Evolutionary conservation across 768 basidiomycete species (phyloP).

Genomic region (Cystobasidium ongulense): DNA sequence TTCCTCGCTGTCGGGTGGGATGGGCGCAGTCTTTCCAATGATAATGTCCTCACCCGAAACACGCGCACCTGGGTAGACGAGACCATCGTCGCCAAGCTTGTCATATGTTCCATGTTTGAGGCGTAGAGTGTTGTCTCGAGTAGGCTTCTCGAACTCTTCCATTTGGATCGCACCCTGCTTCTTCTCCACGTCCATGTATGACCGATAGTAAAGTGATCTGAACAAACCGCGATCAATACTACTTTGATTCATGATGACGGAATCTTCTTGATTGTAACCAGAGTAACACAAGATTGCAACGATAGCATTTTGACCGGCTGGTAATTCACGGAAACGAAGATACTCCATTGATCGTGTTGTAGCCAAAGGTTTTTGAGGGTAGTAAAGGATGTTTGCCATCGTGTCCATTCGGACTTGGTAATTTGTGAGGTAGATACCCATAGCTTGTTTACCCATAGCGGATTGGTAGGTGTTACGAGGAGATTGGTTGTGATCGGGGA

Average conservation of each 20-base stretch:
- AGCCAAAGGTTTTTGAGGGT: constrained; percentile 96
- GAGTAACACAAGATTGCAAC: constrained; percentile 98
- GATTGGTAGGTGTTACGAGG: constrained; percentile 99
- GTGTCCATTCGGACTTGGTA: constrained; percentile 99
- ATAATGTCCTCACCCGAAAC: constrained; percentile 97
- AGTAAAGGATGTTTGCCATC: constrained; percentile 98
- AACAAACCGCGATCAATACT: constrained; percentile 97
- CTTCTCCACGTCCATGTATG: constrained; percentile 98
- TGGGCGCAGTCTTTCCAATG: constrained; percentile 96
- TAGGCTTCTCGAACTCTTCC: constrained; percentile 96
- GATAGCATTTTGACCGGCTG: constrained; percentile 97
- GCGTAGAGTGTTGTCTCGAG: constrained; percentile 79
- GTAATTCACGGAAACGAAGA: constrained; percentile 93
- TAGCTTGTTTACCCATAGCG: constrained; percentile 99
- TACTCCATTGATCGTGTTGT: constrained; percentile 99
- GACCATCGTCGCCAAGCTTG: constrained; percentile 90
- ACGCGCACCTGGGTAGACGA: constrained; percentile 90
- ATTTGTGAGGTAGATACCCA: constrained; percentile 97
- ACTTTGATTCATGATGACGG: constrained; percentile 99
- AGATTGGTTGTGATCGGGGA: constrained; percentile 99
- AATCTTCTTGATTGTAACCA: constrained; percentile 99
- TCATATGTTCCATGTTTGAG: constrained; percentile 99
- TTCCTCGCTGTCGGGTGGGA: constrained; percentile 93
- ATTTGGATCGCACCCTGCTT: constrained; percentile 81
- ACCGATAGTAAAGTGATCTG: constrained; percentile 96